Base-by-base conservation (phyloP, 2,329 filamentous ascomycete genomes). In the Volutella citrinella region DNA sequence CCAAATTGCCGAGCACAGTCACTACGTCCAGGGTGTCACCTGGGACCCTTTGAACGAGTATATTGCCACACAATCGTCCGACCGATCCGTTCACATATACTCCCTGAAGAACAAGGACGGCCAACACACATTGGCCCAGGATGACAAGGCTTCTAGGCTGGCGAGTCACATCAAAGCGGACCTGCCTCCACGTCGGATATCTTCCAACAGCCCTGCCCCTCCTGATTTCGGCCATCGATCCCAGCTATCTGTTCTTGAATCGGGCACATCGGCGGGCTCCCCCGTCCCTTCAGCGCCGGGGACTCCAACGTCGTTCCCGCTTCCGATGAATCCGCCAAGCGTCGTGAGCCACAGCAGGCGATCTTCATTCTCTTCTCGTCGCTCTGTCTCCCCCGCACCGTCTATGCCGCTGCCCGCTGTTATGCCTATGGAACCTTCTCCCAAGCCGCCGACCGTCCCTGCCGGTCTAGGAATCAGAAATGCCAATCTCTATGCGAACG, bases 1-100 rank as follows among this genome's bases (percentile, higher is more conserved):
- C 40, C 91, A 96, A 61, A 95, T 97, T 46, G 91, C 91, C 32
- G 91, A 97, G 61, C 91, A 97, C 65, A 95, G 88, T 54, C 93
- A 98, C 63, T 98, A 96, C 60, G 93, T 98, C 13, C 93, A 98
- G 65, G 93, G 93, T 29, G 94, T 98, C 7, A 86, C 93, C 5
- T 98, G 93, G 94, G 94, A 98, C 66, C 94, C 93, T 16, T 68
- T 96, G 36, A 97, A 97, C 65, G 93, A 98, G 66, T 98, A 90
- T 61, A 90, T 98, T 40, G 93, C 93, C 22, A 98, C 93, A 3
- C 93, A 98, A 59, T 98, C 93, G 7, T 98, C 93, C 6, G 93
- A 98, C 65, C 84, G 93, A 57, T 96, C 93, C 3, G 91, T 97
- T 11, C 94, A 98, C 62, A 93, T 98, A 48, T 98, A 98, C 67